phyloP scores from a whole-genome alignment of 2,329 filamentous ascomycete genomes.

The Metarhizium anisopliae region DNA sequence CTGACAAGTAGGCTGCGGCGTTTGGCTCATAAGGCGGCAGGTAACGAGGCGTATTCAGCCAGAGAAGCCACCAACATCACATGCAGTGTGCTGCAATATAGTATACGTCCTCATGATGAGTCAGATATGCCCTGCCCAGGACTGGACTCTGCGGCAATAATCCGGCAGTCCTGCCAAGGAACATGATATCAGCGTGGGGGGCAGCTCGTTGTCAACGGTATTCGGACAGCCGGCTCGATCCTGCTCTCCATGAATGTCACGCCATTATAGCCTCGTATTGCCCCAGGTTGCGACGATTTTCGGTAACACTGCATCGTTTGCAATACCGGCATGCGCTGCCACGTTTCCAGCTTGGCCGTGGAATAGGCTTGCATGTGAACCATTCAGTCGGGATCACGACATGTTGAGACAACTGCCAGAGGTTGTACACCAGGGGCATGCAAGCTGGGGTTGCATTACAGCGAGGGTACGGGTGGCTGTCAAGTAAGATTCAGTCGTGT shows the following conservation, averaged over 20 bases:
- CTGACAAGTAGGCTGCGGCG: background rate
- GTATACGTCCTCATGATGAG: background rate
- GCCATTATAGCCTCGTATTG: background rate
- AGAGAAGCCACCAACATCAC: too few relatives aligned
- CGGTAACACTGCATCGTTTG: background rate
- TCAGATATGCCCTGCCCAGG: background rate
- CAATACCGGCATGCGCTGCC: background rate
- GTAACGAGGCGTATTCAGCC: background rate
- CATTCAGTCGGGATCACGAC: background rate
- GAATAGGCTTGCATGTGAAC: background rate
- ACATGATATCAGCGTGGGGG: too few relatives aligned
- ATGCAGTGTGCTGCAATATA: too few relatives aligned
- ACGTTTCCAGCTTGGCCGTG: background rate
- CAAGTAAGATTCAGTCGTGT: background rate
- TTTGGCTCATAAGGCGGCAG: too few relatives aligned
- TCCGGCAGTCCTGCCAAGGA: too few relatives aligned
- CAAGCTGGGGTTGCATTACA: background rate
- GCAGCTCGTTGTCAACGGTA: too few relatives aligned
- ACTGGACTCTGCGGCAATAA: too few relatives aligned
- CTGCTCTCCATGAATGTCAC: background rate
- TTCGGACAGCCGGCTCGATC: too few relatives aligned
- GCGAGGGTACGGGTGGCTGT: background rate
- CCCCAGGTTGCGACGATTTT: background rate
- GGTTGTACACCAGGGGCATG: background rate
- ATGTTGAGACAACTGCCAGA: background rate